Evolutionary conservation across 345 rosid genomes (phyloP).

Genomic region (Sisymbrium irio): DNA sequence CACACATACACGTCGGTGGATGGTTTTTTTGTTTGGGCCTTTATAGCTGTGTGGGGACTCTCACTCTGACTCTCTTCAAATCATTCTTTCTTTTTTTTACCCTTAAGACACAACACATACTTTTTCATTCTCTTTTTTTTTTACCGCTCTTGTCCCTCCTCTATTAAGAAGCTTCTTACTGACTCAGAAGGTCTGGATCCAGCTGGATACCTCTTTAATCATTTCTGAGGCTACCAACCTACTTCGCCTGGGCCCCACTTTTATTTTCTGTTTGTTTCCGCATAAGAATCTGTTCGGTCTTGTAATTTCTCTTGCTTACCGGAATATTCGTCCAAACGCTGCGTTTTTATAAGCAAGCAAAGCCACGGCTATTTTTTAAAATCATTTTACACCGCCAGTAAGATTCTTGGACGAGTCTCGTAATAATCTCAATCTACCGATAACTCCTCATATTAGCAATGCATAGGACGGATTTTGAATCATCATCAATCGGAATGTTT

Average conservation of each 20-base stretch:
- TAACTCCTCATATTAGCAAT: background rate
- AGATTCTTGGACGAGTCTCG: no score
- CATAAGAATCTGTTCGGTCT: background rate
- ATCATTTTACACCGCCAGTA: no score
- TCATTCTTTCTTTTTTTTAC: background rate
- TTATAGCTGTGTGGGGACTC: slow-evolving; percentile 26
- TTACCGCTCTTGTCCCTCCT: slow-evolving; percentile 25
- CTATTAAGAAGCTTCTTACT: slow-evolving; percentile 22
- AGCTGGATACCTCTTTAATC: slow-evolving; percentile 30
- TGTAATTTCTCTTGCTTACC: background rate
- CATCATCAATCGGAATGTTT: background rate
- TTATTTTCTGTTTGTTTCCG: background rate
- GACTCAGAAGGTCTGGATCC: slow-evolving; percentile 34
- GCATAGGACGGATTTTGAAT: background rate
- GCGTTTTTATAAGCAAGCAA: background rate
- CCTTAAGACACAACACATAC: background rate
- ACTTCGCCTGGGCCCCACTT: slow-evolving; percentile 17
- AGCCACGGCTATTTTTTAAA: no score
- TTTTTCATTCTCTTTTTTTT: background rate
- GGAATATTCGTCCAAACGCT: background rate
- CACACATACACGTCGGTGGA: slow-evolving; percentile 31
- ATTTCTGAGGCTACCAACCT: slow-evolving; percentile 18
- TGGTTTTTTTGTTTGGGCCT: slow-evolving; percentile 19
- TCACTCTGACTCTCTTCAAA: background rate
- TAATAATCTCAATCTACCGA: background rate